Evolutionary conservation across 768 basidiomycete species (phyloP).

Genomic region (Coprinopsis marcescibilis): DNA sequence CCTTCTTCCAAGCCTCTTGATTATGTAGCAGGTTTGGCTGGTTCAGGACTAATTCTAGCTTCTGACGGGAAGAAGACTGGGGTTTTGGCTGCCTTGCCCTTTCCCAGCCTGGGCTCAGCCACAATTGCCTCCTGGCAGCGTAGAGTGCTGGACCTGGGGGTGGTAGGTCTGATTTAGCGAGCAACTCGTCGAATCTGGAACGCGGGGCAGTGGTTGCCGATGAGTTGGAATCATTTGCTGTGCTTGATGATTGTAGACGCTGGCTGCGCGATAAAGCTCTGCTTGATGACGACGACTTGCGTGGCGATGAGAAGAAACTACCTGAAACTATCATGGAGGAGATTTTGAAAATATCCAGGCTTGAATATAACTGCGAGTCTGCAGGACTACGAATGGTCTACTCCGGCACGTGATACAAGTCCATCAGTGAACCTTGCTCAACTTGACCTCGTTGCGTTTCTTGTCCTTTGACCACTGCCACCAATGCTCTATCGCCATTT

Average conservation of each 20-base stretch:
- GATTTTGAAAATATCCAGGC: background rate
- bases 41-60: constrained; percentile 47
- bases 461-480: constrained; percentile 22
- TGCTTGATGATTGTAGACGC: too few species aligned
- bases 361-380: too few species aligned
- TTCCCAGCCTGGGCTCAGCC: constrained; percentile 37
- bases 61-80: constrained; percentile 35
- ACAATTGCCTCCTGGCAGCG: constrained; percentile 54
- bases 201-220: constrained; percentile 8
- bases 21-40: constrained; percentile 40
- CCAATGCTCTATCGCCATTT: constrained; percentile 46
- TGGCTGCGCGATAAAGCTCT: too few species aligned
- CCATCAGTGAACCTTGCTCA: too few species aligned
- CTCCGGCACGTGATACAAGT: background rate
- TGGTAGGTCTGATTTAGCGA: constrained; percentile 39
- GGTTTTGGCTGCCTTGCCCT: constrained; percentile 14
- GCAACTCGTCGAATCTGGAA: constrained; percentile 33
- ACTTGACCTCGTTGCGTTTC: constrained; percentile 13
- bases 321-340: background rate
- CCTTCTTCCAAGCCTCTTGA: constrained; percentile 48
- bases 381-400: too few species aligned
- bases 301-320: too few species aligned
- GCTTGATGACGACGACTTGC: too few species aligned
- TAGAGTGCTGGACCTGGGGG: constrained; percentile 63
- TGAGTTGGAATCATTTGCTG: too few species aligned